Conservation (phyloP, 2,329 filamentous ascomycete species). For the Myriosclerotinia scirpicola region DNA sequence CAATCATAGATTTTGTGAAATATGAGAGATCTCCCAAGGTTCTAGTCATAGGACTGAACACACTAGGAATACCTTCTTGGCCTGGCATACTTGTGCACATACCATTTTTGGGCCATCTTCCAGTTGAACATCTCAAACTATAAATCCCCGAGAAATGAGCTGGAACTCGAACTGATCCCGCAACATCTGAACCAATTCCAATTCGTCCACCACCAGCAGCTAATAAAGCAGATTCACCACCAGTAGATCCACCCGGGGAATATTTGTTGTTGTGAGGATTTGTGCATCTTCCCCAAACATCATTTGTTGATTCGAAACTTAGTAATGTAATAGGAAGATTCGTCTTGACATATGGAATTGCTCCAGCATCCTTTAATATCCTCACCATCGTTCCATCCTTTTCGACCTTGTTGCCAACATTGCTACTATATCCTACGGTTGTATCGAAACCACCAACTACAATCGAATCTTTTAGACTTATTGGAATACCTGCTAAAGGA, state of each 20-base stretch:
- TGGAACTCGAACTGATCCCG: constrained; percentile 81
- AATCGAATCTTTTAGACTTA: constrained; percentile 80
- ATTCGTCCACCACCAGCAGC: constrained; percentile 80
- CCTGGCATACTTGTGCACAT: constrained; percentile 87
- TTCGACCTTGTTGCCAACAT: constrained; percentile 74
- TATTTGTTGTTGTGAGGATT: constrained; percentile 86
- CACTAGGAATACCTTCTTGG: constrained; percentile 84
- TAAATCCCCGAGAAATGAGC: constrained; percentile 92
- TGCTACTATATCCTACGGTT: constrained; percentile 75
- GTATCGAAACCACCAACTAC: constrained; percentile 82
- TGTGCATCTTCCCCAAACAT: constrained; percentile 76
- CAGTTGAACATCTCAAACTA: constrained; percentile 80
- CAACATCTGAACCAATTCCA: constrained; percentile 84
- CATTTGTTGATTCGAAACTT: constrained; percentile 47
- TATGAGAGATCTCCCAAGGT: constrained; percentile 81
- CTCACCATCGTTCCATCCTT: constrained; percentile 70
- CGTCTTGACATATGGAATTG: constrained; percentile 90
- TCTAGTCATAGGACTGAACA: constrained; percentile 90
- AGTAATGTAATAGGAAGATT: constrained; percentile 75
- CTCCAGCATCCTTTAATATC: constrained; percentile 82
- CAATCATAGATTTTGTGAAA: constrained; percentile 75
- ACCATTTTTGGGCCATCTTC: constrained; percentile 84
- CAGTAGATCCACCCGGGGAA: constrained; percentile 82
- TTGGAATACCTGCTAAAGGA: constrained; percentile 80
- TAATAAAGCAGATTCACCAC: constrained; percentile 70